Conservation (phyloP, 352 stramenopile species). For the Pythium rhizo-oryzae region DNA sequence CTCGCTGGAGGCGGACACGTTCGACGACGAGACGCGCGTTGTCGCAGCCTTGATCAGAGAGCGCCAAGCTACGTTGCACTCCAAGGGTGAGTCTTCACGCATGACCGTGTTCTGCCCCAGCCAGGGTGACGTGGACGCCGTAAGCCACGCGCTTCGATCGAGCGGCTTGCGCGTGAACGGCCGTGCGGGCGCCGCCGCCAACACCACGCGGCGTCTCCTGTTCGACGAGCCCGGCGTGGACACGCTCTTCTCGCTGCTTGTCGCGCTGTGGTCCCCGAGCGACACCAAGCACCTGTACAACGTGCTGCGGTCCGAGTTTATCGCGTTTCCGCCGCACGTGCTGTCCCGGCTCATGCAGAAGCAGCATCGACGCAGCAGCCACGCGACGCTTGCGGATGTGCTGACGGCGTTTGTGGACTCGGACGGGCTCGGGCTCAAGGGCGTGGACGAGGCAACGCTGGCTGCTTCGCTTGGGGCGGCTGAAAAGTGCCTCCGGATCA, state of each 20-base stretch:
- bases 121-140: conserved; percentile 11
- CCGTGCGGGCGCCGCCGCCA: neutral
- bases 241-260: conserved; percentile 64
- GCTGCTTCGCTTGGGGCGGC: conserved; percentile 14
- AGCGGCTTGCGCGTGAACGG: conserved; percentile 19
- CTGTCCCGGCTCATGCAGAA: conserved; percentile 72
- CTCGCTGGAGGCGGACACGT: conserved; percentile 21
- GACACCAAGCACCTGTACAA: conserved; percentile 82
- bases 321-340: conserved; percentile 55
- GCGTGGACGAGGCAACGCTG: conserved; percentile 20
- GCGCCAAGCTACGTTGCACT: neutral
- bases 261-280: conserved; percentile 62
- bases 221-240: conserved; percentile 71
- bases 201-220: conserved; percentile 30
- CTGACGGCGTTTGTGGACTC: conserved; percentile 53
- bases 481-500: conserved; percentile 26
- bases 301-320: conserved; percentile 65
- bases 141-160: conserved; percentile 11
- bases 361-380: conserved; percentile 39
- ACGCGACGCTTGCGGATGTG: conserved; percentile 53
- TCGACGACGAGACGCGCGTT: conserved; percentile 8
- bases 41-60: conserved; percentile 8
- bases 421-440: conserved; percentile 15
- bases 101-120: conserved; percentile 28
- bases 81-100: neutral